Evolutionary conservation across 139 green algal species (phyloP), one percentile per base, ranked within the genome.

Genomic region (Deuterostichococcus epilithicus): DNA sequence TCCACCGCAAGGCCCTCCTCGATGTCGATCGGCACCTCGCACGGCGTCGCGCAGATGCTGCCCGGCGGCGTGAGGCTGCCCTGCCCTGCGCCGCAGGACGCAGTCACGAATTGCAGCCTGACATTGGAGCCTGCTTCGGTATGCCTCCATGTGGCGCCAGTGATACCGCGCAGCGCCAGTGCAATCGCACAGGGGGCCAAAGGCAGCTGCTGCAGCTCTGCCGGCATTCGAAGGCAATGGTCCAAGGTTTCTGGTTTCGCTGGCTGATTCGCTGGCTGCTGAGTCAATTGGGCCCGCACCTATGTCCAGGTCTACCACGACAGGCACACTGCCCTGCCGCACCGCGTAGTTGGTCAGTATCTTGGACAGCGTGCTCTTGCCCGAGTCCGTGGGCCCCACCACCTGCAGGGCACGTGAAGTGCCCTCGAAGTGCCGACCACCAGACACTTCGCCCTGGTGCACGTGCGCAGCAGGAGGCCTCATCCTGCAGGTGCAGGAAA

Each of bases 291-390:
- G 42, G 25, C 69, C 76, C 83, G 38, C 68, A 85, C 92, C 94
- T 32, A 98, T 92, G 84, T 98, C 94, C 30, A 98, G 79, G 80
- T 98, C 94, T 20, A 94, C 89, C 58, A 93, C 88, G 0, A 85
- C 90, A 22, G 94, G 92, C 1, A 87, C 74, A 80, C 87, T 94
- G 25, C 81, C 85, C 3, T 36, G 63, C 1, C 94, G 83, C 59
- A 94, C 89, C 5, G 89, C 95, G 78, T 95, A 98, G 77, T 96
- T 98, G 26, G 92, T 74, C 72, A 98, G 86, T 30, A 96, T 90
- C 20, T 80, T 85, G 76, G 80, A 89, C 44, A 98, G 74, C 10
- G 88, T 95, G 80, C 75, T 91, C 80, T 98, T 98, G 60, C 91
- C 94, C 0, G 85, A 83, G 88, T 98, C 94, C 20, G 85, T 92